Evolutionary conservation across 495 filamentous ascomycete species (phyloP), one percentile per base, ranked within the genome.

Genomic region (Aspergillus carlsbadensis): DNA sequence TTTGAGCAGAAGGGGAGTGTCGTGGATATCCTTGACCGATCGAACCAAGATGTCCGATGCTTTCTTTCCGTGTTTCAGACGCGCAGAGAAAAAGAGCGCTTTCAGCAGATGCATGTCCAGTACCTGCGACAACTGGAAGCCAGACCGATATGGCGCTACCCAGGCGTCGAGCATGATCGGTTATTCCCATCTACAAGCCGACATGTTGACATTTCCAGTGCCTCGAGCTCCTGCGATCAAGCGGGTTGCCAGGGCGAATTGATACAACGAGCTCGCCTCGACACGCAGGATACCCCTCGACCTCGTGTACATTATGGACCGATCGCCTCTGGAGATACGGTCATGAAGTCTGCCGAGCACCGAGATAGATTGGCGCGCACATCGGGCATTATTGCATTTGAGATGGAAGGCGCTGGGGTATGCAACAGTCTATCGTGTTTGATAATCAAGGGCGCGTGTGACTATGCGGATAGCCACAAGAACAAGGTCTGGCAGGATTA

Each of bases 401-500:
- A 77, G 53, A 77, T 74, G 67, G 71, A 74, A 47, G 70, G 67
- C 0, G 71, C 72, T 24, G 72, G 70, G 1, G 66, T 61, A 5
- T 73, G 46, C 64, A 69, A 67, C 10, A 58, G 63, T 42, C 31
- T 75, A 2, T 69, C 69, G 0, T 70, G 54, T 31, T 46, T 78
- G 14, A 61, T 77, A 0, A 60, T 77, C 47, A 73, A 76, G 39
- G 70, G 71, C 0, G 60, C 75, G 3, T 67, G 65, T 54, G 67
- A 75, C 60, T 74, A 75, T 52, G 65, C 71, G 15, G 72, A 75
- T 42, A 65, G 70, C 44, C 72, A 77, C 46, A 76, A 77, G 56
- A 70, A 63, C 46, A 29, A 29, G 26, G 8, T 29, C 26, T 44
- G 41, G 41, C 41, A 44, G 14, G 41, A 44, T n/a, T 44, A 44